Conservation (phyloP, 306 rosid species). For the Prunus dulcis region DNA sequence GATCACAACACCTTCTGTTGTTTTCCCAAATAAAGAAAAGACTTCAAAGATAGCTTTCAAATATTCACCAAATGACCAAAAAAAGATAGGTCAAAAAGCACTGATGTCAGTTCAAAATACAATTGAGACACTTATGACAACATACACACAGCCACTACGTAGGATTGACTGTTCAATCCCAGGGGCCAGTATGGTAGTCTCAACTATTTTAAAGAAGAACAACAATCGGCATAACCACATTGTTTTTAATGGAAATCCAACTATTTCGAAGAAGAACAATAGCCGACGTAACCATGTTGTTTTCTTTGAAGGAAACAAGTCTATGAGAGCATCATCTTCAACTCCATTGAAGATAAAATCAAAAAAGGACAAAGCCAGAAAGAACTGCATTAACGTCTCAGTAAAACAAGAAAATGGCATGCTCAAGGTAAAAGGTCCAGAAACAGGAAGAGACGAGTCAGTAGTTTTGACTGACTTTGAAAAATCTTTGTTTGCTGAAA, state of each 20-base stretch:
- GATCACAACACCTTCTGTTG: too few species aligned
- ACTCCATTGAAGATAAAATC: background rate
- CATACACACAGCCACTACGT: background rate
- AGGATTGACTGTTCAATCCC: background rate
- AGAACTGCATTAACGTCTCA: rapidly evolving
- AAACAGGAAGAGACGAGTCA: background rate
- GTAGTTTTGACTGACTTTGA: too few species aligned
- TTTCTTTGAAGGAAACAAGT: too few species aligned
- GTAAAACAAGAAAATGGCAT: background rate
- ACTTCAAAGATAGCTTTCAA: too few species aligned
- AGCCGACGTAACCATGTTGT: too few species aligned
- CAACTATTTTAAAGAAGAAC: background rate
- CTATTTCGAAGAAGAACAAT: too few species aligned
- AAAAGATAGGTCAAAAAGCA: background rate
- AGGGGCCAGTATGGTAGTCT: background rate
- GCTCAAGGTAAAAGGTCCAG: background rate
- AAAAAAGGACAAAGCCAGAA: background rate
- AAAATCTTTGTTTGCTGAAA: background rate
- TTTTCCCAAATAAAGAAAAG: too few species aligned
- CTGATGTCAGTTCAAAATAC: background rate
- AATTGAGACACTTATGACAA: too few species aligned
- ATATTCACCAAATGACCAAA: background rate
- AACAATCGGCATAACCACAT: too few species aligned
- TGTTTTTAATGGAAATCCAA: too few species aligned
- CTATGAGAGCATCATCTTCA: too few species aligned